These are phyloP conservation scores for Plasmodium fragile DNA, from an alignment of 169 alveolate genomes.

Conservation along the genomic window DNA sequence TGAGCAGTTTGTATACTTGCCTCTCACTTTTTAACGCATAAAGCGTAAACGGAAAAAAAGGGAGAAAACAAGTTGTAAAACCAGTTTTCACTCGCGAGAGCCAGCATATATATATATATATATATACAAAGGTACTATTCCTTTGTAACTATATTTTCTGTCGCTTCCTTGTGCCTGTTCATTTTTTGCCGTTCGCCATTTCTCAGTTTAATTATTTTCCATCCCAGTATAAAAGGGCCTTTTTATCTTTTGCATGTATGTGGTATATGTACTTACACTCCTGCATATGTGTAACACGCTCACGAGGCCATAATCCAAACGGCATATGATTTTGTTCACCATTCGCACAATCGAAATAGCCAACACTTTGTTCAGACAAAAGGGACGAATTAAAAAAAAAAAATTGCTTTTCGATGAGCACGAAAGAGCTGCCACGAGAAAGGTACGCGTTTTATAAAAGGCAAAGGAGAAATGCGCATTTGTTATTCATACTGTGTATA, in stretches of 20 bases:
- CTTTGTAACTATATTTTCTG: not conserved
- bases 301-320: not conserved
- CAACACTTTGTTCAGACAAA: not conserved
- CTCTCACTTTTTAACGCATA: not conserved
- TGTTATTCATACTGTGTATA: not conserved
- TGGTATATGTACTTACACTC: not conserved
- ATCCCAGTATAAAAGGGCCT: not conserved
- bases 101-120: too few species aligned
- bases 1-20: not conserved
- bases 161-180: not conserved
- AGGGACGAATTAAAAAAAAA: not conserved
- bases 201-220: not conserved
- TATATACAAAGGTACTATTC: not conserved
- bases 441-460: not conserved
- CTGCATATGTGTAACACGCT: not conserved
- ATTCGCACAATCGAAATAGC: not conserved
- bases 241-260: not conserved
- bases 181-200: not conserved
- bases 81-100: not conserved
- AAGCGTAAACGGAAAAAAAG: not conserved
- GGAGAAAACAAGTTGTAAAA: not conserved
- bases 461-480: not conserved
- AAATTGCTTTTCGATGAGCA: not conserved
- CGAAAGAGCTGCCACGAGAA: not conserved
- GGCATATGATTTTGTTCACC: not conserved